Conservation (phyloP, 257 asterid genomes). For the Leonotis leonurus region DNA sequence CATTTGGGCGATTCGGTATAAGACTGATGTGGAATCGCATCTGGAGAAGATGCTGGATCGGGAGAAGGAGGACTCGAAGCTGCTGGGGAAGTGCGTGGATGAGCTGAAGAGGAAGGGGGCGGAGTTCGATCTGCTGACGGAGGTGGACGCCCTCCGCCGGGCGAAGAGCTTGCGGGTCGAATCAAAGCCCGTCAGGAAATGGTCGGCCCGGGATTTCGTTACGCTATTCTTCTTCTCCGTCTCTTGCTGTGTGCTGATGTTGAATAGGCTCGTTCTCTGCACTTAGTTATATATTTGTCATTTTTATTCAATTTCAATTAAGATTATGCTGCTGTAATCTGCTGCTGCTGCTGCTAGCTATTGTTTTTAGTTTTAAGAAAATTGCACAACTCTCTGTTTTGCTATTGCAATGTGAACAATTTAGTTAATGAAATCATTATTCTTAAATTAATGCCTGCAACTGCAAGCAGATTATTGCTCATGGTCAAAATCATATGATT, state of each 20-base stretch:
- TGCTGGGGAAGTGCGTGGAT: conserved; percentile 67
- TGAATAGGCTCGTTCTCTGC: conserved; percentile 60
- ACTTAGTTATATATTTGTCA: too few species aligned
- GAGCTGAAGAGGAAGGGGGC: conserved; percentile 79
- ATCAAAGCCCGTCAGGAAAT: conserved; percentile 42
- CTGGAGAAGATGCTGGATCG: conserved; percentile 67
- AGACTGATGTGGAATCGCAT: conserved; percentile 36
- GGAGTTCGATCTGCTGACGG: conserved; percentile 81
- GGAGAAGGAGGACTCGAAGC: conserved; percentile 68
- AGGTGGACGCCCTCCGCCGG: conserved; percentile 83
- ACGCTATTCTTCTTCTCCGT: conserved; percentile 60
- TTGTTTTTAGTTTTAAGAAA: background rate
- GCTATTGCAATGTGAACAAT: too few species aligned
- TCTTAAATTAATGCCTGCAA: too few species aligned
- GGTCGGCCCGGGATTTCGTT: conserved; percentile 74
- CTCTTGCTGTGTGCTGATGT: conserved; percentile 55
- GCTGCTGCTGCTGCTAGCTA: too few species aligned
- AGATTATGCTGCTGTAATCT: background rate
- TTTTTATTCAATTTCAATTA: too few species aligned
- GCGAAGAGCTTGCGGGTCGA: conserved; percentile 89
- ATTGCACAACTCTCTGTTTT: conserved; percentile 11
- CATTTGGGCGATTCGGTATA: conserved; percentile 26
- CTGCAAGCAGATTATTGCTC: too few species aligned
- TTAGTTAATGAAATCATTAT: too few species aligned
- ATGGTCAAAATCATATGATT: too few species aligned